These are phyloP conservation scores for Alnus glutinosa DNA, from an alignment of 306 rosid genomes.

Conservation along the genomic window DNA sequence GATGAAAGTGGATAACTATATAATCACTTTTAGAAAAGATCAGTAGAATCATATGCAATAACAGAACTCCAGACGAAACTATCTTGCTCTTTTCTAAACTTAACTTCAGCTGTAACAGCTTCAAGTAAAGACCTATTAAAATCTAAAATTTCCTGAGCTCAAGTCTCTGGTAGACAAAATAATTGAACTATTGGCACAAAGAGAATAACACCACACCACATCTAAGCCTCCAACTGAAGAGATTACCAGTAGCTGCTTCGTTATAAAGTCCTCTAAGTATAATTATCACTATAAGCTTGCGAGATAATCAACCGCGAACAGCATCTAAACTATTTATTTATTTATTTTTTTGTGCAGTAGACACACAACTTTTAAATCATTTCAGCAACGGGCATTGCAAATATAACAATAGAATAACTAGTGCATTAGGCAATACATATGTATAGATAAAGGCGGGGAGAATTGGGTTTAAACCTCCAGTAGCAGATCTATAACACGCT, in stretches of 20 bases:
- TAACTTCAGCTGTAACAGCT: not conserved
- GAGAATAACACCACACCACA: not conserved
- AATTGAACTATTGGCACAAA: not conserved
- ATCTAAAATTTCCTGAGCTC: not conserved
- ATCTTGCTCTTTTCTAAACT: not conserved
- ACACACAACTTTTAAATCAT: slow-evolving; percentile 1
- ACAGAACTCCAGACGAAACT: not conserved
- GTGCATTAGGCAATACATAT: slow-evolving; percentile 3
- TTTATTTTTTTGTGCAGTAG: not conserved
- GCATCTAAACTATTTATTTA: not conserved
- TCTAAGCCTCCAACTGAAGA: too few species aligned
- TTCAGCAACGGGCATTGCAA: not conserved
- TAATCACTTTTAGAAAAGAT: not conserved
- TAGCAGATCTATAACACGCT: slow-evolving; percentile 80
- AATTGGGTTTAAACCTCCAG: slow-evolving; percentile 51
- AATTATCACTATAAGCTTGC: not conserved
- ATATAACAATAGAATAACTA: not conserved
- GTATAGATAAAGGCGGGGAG: not conserved
- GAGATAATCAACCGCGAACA: not conserved
- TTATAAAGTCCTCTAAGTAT: too few species aligned
- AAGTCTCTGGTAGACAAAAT: not conserved
- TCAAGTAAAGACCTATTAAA: not conserved
- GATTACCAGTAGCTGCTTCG: too few species aligned
- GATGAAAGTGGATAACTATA: not conserved
- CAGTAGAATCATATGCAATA: not conserved